Base-by-base conservation (phyloP, 305 asterid species). In the Fraxinus paxiana region DNA sequence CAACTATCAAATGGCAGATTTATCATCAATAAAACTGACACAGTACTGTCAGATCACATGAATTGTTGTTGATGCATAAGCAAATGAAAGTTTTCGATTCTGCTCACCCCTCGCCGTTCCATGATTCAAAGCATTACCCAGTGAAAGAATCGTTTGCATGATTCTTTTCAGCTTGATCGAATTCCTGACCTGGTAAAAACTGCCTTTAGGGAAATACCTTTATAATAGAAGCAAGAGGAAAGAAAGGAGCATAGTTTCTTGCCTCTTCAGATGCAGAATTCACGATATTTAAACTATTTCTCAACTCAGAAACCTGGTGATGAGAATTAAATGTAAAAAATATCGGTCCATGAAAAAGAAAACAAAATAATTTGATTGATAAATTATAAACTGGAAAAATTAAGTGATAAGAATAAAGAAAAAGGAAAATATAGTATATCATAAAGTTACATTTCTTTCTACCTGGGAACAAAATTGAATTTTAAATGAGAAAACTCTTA, bases 111-210 rank as follows among this genome's bases (percentile, higher is more conserved):
- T 92, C 48, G 97, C 97, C 46, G 97, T 94, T 85, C 98, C 98
- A 26, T 92, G 92, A 87, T 94, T 94, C 79, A 94, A 88, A 83
- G 96, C 97, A 88, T 94, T 94, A 51, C 98, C 98, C 82, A 94
- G 81, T 34, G 94, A 87, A 80, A 94, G 97, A 86, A 94, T 88
- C 72, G 97, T 88, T 83, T 90, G 96, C 92, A 94, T 90, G 82
- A 93, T 87, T 83, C 97, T 91, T 85, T 91, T 94, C 85, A 94
- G 87, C 86, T 93, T 94, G 76, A 90, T 88, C 6, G 98, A 94
- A 79, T 61, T 89, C 79, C 93, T 90, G 85, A 92, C 92, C 98
- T 94, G 97, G 83, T 83, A 43, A 73, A 86, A 85, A 80, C 38
- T 18, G 51, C 41, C 76, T 10, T 85, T 75, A 80, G 85, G 73